Conservation (phyloP, 768 basidiomycete species). For the Dendrothele bispora region DNA sequence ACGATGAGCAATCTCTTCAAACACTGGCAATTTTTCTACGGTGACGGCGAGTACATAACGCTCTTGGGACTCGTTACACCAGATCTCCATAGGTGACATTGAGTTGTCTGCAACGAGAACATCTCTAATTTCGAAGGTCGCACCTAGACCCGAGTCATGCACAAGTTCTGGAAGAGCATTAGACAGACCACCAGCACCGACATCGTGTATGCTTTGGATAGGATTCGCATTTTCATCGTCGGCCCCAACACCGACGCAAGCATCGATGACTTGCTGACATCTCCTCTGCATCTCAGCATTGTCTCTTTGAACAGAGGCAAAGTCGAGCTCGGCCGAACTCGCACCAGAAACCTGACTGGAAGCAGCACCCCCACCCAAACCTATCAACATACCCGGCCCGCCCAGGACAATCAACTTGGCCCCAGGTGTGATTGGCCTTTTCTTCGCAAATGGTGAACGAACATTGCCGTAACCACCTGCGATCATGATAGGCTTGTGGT, state of each 20-base stretch:
- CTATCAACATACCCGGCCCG: constrained; percentile 95
- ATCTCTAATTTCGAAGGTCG: constrained; percentile 89
- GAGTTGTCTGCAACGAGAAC: constrained; percentile 88
- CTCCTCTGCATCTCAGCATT: constrained; percentile 98
- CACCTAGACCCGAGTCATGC: constrained; percentile 92
- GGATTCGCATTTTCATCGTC: constrained; percentile 55
- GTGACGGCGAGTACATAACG: constrained; percentile 93
- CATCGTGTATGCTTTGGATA: constrained; percentile 96
- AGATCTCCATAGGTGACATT: constrained; percentile 99
- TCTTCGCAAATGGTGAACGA: constrained; percentile 77
- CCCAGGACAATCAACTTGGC: constrained; percentile 92
- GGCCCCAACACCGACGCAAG: constrained; percentile 63
- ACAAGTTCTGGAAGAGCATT: constrained; percentile 97
- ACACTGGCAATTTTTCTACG: constrained; percentile 56
- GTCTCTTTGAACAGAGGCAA: constrained; percentile 95
- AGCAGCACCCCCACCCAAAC: constrained; percentile 95
- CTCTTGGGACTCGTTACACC: constrained; percentile 99
- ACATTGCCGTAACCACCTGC: constrained; percentile 97
- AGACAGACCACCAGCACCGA: constrained; percentile 94
- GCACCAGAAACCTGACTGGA: constrained; percentile 91
- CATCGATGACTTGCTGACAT: constrained; percentile 96
- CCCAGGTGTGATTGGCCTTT: constrained; percentile 73
- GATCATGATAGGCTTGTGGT: constrained; percentile 99
- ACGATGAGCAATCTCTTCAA: constrained; percentile 77
- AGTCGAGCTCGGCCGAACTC: constrained; percentile 90